Conservation (phyloP, 2,329 filamentous ascomycete species). For the Colletotrichum paranaense region DNA sequence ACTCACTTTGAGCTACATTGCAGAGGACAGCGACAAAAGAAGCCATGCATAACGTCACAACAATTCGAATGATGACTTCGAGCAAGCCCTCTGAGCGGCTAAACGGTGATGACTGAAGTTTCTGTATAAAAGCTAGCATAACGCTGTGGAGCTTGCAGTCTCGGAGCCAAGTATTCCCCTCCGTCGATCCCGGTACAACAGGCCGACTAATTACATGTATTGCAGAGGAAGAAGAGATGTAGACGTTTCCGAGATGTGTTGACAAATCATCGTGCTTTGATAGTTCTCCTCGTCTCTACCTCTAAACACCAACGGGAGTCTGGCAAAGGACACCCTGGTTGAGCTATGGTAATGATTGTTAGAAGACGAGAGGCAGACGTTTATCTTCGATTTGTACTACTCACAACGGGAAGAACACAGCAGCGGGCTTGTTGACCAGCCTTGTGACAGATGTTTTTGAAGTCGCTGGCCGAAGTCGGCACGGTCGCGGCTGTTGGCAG, state of each 20-base stretch:
- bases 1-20: too few species aligned
- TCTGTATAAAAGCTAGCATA: neutral
- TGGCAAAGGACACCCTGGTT: neutral
- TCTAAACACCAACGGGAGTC: neutral
- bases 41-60: too few species aligned
- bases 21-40: too few species aligned
- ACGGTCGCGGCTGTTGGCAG: slow-evolving; percentile 40
- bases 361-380: neutral
- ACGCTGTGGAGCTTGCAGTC: neutral
- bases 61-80: too few species aligned
- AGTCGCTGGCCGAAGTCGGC: slow-evolving; percentile 52
- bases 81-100: neutral
- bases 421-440: slow-evolving; percentile 66
- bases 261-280: neutral
- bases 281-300: neutral
- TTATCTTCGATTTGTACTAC: neutral
- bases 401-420: slow-evolving; percentile 63
- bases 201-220: neutral
- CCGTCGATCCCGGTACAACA: neutral
- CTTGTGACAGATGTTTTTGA: slow-evolving; percentile 55
- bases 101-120: neutral
- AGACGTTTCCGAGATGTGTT: neutral
- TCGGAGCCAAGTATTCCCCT: neutral
- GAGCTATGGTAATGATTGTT: neutral
- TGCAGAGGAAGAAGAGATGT: neutral